Conservation (phyloP, 768 basidiomycete species). For the Tulasnella calospora region DNA sequence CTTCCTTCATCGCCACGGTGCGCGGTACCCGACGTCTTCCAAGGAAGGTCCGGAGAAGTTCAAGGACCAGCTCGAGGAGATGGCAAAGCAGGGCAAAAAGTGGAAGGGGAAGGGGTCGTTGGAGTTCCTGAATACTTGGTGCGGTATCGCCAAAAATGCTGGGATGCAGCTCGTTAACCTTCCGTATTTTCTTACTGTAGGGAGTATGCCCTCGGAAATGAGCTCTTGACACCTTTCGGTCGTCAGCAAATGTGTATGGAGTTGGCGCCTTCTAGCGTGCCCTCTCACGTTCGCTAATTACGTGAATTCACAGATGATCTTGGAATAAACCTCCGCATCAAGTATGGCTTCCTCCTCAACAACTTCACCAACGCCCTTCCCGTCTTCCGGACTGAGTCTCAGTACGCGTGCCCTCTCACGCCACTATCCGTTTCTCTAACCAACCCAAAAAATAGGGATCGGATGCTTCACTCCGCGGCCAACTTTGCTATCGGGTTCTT, state of each 20-base stretch:
- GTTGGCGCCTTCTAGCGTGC: background rate
- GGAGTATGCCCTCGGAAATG: constrained; percentile 88
- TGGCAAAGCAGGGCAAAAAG: constrained; percentile 9
- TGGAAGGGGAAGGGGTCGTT: constrained; percentile 34
- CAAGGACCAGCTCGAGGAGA: constrained; percentile 8
- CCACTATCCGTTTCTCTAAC: background rate
- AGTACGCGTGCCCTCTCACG: constrained; percentile 26
- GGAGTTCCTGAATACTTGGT: constrained; percentile 40
- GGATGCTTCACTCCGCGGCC: constrained; percentile 45
- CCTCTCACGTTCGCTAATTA: background rate
- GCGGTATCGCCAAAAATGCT: constrained; percentile 38
- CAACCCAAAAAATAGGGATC: constrained; percentile 47
- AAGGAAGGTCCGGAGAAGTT: constrained; percentile 28
- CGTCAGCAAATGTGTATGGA: constrained; percentile 34
- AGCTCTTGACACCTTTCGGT: constrained; percentile 45
- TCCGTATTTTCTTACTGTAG: constrained; percentile 37
- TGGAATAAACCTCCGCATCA: constrained; percentile 40
- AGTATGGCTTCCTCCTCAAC: constrained; percentile 69
- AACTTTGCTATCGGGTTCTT: constrained; percentile 45
- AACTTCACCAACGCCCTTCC: constrained; percentile 37
- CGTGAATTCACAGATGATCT: constrained; percentile 33
- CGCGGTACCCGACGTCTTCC: constrained; percentile 47
- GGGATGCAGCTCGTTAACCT: constrained; percentile 48
- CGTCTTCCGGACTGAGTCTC: constrained; percentile 40
- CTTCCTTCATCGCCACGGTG: constrained; percentile 77